These are phyloP conservation scores for Sphagnum contortum DNA, from an alignment of 225 moss, liverwort and hornwort species.

Conservation along the genomic window DNA sequence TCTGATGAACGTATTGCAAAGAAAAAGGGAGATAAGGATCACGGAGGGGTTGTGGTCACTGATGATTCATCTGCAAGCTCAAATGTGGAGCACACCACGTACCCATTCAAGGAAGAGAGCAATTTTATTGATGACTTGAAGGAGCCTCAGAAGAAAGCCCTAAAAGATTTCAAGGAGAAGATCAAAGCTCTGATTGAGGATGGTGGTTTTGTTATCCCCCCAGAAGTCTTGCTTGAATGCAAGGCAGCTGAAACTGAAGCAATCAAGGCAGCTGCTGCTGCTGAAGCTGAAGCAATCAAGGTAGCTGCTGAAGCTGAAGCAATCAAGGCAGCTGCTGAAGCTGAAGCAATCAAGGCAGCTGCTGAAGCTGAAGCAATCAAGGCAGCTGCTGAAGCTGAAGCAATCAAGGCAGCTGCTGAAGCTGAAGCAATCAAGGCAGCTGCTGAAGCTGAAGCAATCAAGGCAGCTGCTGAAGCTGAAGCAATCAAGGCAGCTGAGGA, in stretches of 20 bases:
- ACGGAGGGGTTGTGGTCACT: neutral
- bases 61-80: slow-evolving; percentile 1
- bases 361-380: slow-evolving; percentile 8
- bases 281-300: neutral
- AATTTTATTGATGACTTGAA: slow-evolving; percentile 36
- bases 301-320: too few relatives aligned
- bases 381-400: slow-evolving; percentile 6
- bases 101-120: slow-evolving; percentile 38
- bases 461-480: too few relatives aligned
- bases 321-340: too few relatives aligned
- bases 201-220: slow-evolving; percentile 33
- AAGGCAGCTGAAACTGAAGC: neutral
- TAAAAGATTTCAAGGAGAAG: slow-evolving; percentile 40
- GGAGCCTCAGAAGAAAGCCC: slow-evolving; percentile 30
- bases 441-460: too few relatives aligned
- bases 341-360: neutral
- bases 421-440: too few relatives aligned
- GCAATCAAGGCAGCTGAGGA: neutral
- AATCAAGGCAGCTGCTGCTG: neutral
- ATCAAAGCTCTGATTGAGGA: slow-evolving; percentile 31
- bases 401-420: neutral
- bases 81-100: slow-evolving; percentile 18
- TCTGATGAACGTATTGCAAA: neutral
- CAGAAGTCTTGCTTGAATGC: neutral
- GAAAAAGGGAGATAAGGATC: neutral